These are phyloP conservation scores for Termitomyces sp. DNA, from an alignment of 768 basidiomycete genomes.

Conservation along the genomic window DNA sequence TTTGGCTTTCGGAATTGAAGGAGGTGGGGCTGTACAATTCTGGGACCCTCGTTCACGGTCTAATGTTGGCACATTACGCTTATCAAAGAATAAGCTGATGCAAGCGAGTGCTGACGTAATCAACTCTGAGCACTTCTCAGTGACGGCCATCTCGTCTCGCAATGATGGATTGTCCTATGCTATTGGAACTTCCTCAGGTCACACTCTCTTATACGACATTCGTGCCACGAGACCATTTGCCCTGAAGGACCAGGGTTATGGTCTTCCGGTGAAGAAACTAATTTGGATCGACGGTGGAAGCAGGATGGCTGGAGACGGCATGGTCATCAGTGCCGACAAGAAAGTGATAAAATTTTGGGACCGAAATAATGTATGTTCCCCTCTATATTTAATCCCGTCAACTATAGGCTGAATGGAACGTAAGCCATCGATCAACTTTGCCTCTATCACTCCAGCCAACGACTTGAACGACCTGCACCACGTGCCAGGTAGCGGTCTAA, in stretches of 20 bases:
- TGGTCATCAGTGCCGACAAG: slow-evolving; percentile 90
- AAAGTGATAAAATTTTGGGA: slow-evolving; percentile 99
- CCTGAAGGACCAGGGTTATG: slow-evolving; percentile 95
- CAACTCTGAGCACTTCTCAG: slow-evolving; percentile 40
- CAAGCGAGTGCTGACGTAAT: slow-evolving; percentile 32
- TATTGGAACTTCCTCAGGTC: slow-evolving; percentile 92
- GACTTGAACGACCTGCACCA: slow-evolving; percentile 93
- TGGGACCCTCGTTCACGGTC: slow-evolving; percentile 92
- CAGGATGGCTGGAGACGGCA: slow-evolving; percentile 80
- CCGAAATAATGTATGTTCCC: slow-evolving; percentile 62
- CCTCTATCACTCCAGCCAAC: slow-evolving; percentile 85
- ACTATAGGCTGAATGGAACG: slow-evolving; percentile 11
- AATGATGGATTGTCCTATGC: slow-evolving; percentile 91
- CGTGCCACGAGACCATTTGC: slow-evolving; percentile 82
- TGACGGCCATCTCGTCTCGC: slow-evolving; percentile 84
- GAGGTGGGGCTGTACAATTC: slow-evolving; percentile 84
- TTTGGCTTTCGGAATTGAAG: slow-evolving; percentile 86
- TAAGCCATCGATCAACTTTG: slow-evolving; percentile 83
- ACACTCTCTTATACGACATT: slow-evolving; percentile 92
- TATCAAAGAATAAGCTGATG: slow-evolving; percentile 55
- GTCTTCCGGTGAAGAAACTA: slow-evolving; percentile 81
- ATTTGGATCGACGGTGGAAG: slow-evolving; percentile 88
- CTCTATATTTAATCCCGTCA: background rate
- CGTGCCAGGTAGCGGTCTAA: slow-evolving; percentile 81
- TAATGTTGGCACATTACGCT: slow-evolving; percentile 62